These are phyloP conservation scores for Cordyceps cateniannulata DNA, from an alignment of 2,329 filamentous ascomycete species.

Conservation along the genomic window DNA sequence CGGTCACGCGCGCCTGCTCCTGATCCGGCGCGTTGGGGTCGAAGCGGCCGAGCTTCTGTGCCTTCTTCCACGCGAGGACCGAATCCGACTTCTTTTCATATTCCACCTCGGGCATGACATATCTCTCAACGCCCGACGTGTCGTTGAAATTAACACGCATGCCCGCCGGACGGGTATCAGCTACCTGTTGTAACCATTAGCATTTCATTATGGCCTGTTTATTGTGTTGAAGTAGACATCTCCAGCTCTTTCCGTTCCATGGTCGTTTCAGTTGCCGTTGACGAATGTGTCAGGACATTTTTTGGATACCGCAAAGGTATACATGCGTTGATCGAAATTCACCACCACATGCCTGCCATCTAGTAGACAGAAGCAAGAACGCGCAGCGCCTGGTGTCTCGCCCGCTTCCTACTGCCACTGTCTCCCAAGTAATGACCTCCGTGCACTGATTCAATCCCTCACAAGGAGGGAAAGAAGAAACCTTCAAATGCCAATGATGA, in stretches of 20 bases:
- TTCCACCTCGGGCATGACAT: slow-evolving; percentile 75
- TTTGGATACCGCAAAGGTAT: not conserved
- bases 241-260: not conserved
- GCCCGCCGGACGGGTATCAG: slow-evolving; percentile 69
- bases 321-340: not conserved
- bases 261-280: not conserved
- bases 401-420: too few species aligned
- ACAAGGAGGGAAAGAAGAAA: not conserved
- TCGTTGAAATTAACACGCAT: slow-evolving; percentile 77
- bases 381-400: not conserved
- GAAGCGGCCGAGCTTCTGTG: slow-evolving; percentile 93
- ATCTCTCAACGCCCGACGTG: slow-evolving; percentile 77
- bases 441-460: not conserved
- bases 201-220: not conserved
- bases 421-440: not conserved
- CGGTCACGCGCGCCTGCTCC: slow-evolving; percentile 64
- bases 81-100: slow-evolving; percentile 84
- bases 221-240: not conserved
- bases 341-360: not conserved
- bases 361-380: not conserved
- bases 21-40: slow-evolving; percentile 74
- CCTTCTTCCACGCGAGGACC: slow-evolving; percentile 91
- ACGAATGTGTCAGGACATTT: too few species aligned
- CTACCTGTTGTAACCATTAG: slow-evolving; percentile 48
- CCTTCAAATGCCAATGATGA: not conserved